Conservation (phyloP, 352 stramenopile species). For the Phytophthora colocasiae region DNA sequence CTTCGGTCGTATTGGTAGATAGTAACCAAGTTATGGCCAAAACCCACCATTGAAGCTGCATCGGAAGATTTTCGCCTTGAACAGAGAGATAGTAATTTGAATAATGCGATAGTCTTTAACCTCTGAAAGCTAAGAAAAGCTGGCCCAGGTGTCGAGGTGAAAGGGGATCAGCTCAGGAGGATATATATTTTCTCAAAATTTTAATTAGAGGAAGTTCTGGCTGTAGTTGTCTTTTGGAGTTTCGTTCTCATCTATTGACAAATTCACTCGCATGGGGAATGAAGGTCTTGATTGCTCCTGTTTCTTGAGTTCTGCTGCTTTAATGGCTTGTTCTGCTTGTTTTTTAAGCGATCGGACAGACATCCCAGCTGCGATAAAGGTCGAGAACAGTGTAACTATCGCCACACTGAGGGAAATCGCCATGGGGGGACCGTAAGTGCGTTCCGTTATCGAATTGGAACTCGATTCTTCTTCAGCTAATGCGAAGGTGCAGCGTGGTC, state of each 20-base stretch:
- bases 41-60: conserved; percentile 1
- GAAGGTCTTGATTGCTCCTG: conserved; percentile 14
- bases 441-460: conserved; percentile 13
- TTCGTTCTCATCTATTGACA: conserved; percentile 29
- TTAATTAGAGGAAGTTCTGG: conserved; percentile 37
- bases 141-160: conserved; percentile 3
- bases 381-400: conserved; percentile 34
- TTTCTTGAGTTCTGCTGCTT: conserved; percentile 27
- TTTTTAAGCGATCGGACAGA: conserved; percentile 27
- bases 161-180: conserved; percentile 16
- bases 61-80: conserved; percentile 1
- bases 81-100: not conserved
- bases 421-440: conserved; percentile 37
- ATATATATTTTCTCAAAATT: not conserved
- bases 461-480: conserved; percentile 15
- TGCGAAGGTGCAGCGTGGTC: conserved; percentile 39
- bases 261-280: conserved; percentile 16
- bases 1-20: not conserved
- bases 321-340: conserved; percentile 31
- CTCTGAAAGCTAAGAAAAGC: conserved; percentile 26
- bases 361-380: conserved; percentile 30
- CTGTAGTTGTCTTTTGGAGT: conserved; percentile 47
- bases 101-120: conserved; percentile 8
- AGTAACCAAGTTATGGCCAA: not conserved
- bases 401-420: conserved; percentile 30